Percentiles rank a stretch among this genome's conserved stretches.
Conservation (phyloP, 2,329 filamentous ascomycete genomes). For the Rhinocladiella similis region DNA sequence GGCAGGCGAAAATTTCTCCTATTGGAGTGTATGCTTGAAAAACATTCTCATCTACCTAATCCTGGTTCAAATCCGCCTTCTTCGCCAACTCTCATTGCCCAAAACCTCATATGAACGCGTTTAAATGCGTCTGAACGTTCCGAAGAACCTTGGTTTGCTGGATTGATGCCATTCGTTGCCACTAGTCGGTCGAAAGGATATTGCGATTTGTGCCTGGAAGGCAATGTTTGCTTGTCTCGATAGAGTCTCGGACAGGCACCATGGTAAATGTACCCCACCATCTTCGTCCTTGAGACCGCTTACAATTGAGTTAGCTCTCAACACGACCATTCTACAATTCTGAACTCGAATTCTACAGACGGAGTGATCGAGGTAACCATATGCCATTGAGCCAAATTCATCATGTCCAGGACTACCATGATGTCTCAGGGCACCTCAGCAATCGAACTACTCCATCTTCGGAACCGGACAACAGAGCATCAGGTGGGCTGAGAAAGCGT, state of each 20-base stretch:
- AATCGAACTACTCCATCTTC: constrained; percentile 25
- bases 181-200: not conserved
- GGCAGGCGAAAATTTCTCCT: constrained; percentile 6
- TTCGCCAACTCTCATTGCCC: constrained; percentile 11
- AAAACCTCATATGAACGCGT: constrained; percentile 1
- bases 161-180: not conserved
- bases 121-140: not conserved
- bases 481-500: constrained; percentile 30
- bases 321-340: constrained; percentile 21
- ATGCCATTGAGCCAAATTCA: constrained; percentile 25
- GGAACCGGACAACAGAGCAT: constrained; percentile 27
- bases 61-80: constrained; percentile 10
- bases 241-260: constrained; percentile 7
- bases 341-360: constrained; percentile 29
- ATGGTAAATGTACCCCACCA: constrained; percentile 12
- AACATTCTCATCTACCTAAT: constrained; percentile 11
- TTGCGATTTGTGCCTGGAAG: not conserved
- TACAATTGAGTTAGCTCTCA: constrained; percentile 19
- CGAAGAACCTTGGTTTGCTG: not conserved
- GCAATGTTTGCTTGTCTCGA: not conserved
- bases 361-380: constrained; percentile 27
- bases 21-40: constrained; percentile 20
- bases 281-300: constrained; percentile 1
- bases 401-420: constrained; percentile 25
- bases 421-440: constrained; percentile 17